Evolutionary conservation across 257 asterid genomes (phyloP), one percentile per base, ranked within the genome.

Genomic region (Eucommia ulmoides): DNA sequence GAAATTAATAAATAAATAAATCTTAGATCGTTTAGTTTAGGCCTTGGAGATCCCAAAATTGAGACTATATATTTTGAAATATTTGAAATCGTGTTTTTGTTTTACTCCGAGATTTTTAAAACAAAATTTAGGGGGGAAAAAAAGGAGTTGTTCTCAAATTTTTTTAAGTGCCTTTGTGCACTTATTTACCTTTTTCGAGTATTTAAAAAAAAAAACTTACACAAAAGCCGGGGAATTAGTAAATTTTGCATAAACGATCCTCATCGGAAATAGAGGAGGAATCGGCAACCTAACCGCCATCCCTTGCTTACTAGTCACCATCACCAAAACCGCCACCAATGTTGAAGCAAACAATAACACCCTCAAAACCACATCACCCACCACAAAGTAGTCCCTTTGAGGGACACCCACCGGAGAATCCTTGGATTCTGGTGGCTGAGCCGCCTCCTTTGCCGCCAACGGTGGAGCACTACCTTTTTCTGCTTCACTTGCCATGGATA

Each of bases 201-300:
- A n/a, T n/a, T n/a, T n/a, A n/a, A n/a, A n/a, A n/a, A n/a, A n/a
- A n/a, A n/a, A n/a, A 45, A 65, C 91, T 76, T 71, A 84, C 97
- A 83, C 56, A 67, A 84, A 66, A 23, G 97, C 94, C 3, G 97
- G 88, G 1, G 94, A 84, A 1, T 81, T 49, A n/a, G 7, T 62
- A 65, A 81, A 88, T 54, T 81, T 72, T 2, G 97, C 94, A 8
- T 60, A 0, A 18, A 63, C 33, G 0, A 65, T 45, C n/a, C 17
- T 18, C 45, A 6, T 15, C n/a, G n/a, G n/a, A n/a, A n/a, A n/a
- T 15, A 3, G n/a, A 14, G 45, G 45, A 14, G 45, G n/a, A 38
- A 15, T 15, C 4, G 45, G 45, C n/a, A 38, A 8, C 2, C 17
- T 15, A 38, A 38, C 45, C 16, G n/a, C 10, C 16, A 8, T 18